Evolutionary conservation across 352 stramenopile genomes (phyloP), one percentile per base, ranked within the genome.

Genomic region (Pythium chondricola): DNA sequence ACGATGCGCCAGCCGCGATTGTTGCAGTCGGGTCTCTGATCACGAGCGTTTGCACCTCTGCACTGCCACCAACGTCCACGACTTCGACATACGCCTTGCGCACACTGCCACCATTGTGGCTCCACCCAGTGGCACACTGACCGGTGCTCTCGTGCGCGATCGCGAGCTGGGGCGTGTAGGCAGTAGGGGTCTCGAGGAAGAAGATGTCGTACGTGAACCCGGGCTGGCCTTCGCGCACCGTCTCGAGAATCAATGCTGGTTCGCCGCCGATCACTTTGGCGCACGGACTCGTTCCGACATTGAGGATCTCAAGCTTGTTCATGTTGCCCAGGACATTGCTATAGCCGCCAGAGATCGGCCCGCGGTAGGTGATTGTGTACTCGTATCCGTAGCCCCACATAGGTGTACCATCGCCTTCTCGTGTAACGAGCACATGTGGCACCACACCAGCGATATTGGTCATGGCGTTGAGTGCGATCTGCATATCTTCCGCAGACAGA

Each of bases 181-280:
- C 61, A 14, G 50, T 48, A 0, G 60, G 46, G 31, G 69, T 81
- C 10, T 80, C 52, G 25, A 90, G 52, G 36, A 91, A 91, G 48
- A 71, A 91, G 11, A 93, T 72, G 36, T 93, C 78, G 53, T 93
- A 93, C 10, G 60, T 71, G 43, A 67, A 93, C 0, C 70, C 74
- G 2, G 76, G 52, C 4, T 58, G 49, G 0, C 82, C 82, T 40
- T 85, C 56, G 3, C 75, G 69, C 9, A 90, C 61, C 0, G 79
- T 93, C 42, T 93, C 75, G 2, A 89, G 43, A 1, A 79, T 80
- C 17, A 93, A 42, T 4, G 69, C 74, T 11, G 79, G 80, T 4
- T 75, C 67, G 0, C 74, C 66, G 1, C 68, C 67, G 1, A 48
- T 55, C 5, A 83, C 64, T 10, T 67, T 48, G 3, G 43, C 50